Evolutionary conservation across 129 eudicot genomes (phyloP).

Genomic region (Arctium lappa): DNA sequence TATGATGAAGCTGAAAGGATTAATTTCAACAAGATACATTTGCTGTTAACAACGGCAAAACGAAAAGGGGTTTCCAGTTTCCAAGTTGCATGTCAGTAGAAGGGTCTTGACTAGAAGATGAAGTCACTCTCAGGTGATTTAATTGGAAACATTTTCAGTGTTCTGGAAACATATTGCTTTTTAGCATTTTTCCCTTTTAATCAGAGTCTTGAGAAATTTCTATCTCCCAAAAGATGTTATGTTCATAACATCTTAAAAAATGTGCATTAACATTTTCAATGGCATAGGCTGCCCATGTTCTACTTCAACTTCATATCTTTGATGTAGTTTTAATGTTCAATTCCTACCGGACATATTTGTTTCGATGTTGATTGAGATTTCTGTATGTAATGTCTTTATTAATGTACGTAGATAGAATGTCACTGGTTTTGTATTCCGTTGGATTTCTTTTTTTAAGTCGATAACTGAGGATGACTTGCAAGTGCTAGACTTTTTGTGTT

Average conservation of each 20-base stretch:
- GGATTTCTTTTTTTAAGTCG: neutral
- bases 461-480: neutral
- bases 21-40: neutral
- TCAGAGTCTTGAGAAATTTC: slow-evolving; percentile 7
- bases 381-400: slow-evolving; percentile 17
- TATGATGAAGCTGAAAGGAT: slow-evolving; percentile 12
- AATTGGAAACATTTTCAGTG: slow-evolving; percentile 6
- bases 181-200: neutral
- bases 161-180: slow-evolving; percentile 17
- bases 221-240: slow-evolving; percentile 11
- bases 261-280: slow-evolving; percentile 26
- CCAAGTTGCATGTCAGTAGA: slow-evolving; percentile 13
- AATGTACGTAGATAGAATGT: slow-evolving; percentile 2
- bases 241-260: neutral
- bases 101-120: neutral
- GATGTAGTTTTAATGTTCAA: slow-evolving; percentile 5
- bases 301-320: slow-evolving; percentile 14
- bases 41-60: slow-evolving; percentile 6
- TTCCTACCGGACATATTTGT: slow-evolving; percentile 24
- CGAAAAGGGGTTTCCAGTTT: slow-evolving; percentile 24
- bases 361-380: slow-evolving; percentile 12
- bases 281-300: neutral
- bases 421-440: neutral
- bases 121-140: slow-evolving; percentile 21
- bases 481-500: neutral